Percentiles rank a stretch among this genome's conserved stretches.
phyloP scores from a whole-genome alignment of 148 eudicot species.

The Camellia japonica region DNA sequence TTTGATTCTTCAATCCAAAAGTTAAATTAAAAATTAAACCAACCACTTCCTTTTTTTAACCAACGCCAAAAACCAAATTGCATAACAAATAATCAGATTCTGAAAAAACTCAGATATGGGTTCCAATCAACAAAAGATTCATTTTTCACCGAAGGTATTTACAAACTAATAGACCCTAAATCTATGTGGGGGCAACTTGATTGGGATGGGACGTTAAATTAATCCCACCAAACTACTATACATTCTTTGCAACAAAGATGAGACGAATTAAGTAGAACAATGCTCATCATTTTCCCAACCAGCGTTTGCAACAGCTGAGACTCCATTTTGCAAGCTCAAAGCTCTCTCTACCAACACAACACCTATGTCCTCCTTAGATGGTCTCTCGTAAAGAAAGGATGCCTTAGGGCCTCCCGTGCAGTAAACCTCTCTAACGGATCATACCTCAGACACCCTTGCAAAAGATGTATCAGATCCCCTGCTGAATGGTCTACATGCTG shows the following conservation, averaged over 20 bases:
- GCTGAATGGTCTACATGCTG: constrained; percentile 67
- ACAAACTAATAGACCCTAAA: background rate
- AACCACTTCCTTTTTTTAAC: too few relatives aligned
- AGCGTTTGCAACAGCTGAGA: too few relatives aligned
- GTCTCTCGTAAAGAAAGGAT: constrained; percentile 51
- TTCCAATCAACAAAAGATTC: background rate
- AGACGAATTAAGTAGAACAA: background rate
- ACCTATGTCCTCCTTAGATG: constrained; percentile 23
- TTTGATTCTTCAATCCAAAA: too few relatives aligned
- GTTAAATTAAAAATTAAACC: too few relatives aligned
- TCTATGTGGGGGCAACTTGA: background rate
- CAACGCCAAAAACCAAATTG: too few relatives aligned
- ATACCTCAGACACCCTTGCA: constrained; percentile 55
- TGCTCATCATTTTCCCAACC: background rate
- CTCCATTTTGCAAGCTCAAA: background rate
- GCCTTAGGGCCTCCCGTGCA: constrained; percentile 54
- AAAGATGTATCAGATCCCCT: constrained; percentile 49
- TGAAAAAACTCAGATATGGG: too few relatives aligned
- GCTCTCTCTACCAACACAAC: too few relatives aligned
- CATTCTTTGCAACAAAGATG: too few relatives aligned
- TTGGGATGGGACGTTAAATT: too few relatives aligned
- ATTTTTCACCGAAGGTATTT: background rate
- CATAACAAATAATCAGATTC: too few relatives aligned
- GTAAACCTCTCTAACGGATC: constrained; percentile 50
- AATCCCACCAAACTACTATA: too few relatives aligned